Evolutionary conservation across 306 rosid species (phyloP).

Genomic region (Inga laurina): DNA sequence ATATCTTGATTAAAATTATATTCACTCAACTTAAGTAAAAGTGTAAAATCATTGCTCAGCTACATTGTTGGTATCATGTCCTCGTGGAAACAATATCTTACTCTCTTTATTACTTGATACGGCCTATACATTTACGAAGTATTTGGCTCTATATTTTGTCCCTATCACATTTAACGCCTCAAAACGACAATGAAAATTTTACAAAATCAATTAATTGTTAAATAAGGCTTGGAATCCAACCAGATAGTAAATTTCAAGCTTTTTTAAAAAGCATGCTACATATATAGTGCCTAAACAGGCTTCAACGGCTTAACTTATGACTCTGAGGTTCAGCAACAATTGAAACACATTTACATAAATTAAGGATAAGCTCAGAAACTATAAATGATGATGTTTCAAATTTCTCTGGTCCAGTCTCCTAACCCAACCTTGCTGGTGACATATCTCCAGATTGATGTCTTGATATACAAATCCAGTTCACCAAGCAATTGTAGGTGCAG

Average conservation of each 20-base stretch:
- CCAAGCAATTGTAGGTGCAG: conserved; percentile 14
- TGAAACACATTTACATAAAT: conserved; percentile 31
- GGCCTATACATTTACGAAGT: too few species aligned
- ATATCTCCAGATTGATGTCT: conserved; percentile 25
- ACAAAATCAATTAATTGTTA: conserved; percentile 1
- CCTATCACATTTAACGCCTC: too few species aligned
- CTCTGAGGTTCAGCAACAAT: conserved; percentile 13
- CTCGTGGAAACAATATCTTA: too few species aligned
- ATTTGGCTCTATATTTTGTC: too few species aligned
- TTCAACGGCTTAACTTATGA: not conserved
- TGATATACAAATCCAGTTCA: conserved; percentile 11
- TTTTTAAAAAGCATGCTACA: conserved; percentile 6
- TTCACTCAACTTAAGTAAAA: too few species aligned
- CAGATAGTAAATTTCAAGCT: not conserved
- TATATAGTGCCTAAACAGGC: conserved; percentile 7
- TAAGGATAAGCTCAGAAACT: conserved; percentile 11
- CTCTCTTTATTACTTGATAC: too few species aligned
- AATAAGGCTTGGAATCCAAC: conserved; percentile 17
- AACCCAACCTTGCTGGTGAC: conserved; percentile 18
- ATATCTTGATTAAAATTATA: too few species aligned
- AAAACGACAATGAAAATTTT: too few species aligned
- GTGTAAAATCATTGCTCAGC: too few species aligned
- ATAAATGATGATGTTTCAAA: not conserved
- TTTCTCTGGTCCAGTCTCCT: not conserved
- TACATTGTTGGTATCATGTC: too few species aligned